Evolutionary conservation across 176 grass and related monocot genomes (phyloP), one percentile per base, ranked within the genome.

Genomic region (Coix lacrymajobi): DNA sequence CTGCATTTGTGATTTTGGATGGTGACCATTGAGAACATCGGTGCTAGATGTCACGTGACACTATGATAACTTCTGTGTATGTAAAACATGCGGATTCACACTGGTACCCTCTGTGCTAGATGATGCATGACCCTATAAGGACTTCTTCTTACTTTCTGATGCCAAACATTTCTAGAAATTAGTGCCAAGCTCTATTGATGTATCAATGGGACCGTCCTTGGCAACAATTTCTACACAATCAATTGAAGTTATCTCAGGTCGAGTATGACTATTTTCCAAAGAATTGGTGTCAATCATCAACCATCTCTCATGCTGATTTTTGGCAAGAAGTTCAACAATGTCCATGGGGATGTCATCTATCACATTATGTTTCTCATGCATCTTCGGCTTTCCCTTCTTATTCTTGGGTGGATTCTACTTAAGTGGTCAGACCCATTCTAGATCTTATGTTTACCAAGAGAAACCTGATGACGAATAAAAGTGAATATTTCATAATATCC

Each of bases 291-390:
- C 77, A 66, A 75, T 79, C 66, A 85, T 81, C 52, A 85, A 58
- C 28, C 71, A 78, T 63, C 88, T 98, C 72, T 79, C 70, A 81
- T 88, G 73, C 33, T 90, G 89, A 80, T 73, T 90, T 88, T 76
- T 90, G 22, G 77, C 89, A 41, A 99, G 84, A 54, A 98, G 85
- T 93, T 99, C 93, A 70, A 92, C 89, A 73, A 99, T 90, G 38
- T 96, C 93, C 93, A 99, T 96, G 41, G 93, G 91, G 74, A 93
- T 91, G 69, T 85, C 96, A 87, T 94, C 92, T 19, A 86, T 86
- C 45, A 62, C 71, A 69, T 32, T 38, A 15, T 76, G 43, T 83
- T 87, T 81, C 72, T 81, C 70, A 56, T 46, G 66, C 30, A 81
- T 66, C 28, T 90, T 69, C 36, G 77, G 31, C 11, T 65, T 82